Base-by-base conservation (phyloP, 2,329 filamentous ascomycete genomes). In the Sarocladium brachiariae region DNA sequence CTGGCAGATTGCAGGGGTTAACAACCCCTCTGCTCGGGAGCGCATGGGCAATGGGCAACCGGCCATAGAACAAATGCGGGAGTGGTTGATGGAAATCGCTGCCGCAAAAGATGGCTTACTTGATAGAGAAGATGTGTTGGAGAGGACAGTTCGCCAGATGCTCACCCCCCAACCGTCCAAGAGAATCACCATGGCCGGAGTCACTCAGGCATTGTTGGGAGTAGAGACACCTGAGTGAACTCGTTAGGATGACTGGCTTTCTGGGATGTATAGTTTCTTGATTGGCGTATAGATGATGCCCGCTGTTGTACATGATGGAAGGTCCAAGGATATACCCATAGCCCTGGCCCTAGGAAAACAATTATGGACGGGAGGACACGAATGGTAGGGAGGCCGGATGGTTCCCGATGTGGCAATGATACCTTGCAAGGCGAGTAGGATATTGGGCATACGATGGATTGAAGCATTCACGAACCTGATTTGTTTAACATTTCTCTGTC, bases 1-100 rank as follows among this genome's bases (percentile, higher is more conserved):
- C 63, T 82, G 78, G 78, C 67, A 72, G 58, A 81, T 82, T 54
- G 75, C 76, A 1, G 76, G 78, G 34, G 65, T 81, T 35, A 77
- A 81, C 61, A 71, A 66, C 51, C 65, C 59, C 52, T 59, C 50
- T 52, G 30, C 56, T 4, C 57, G 61, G 2, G 45, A 64, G 51
- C 64, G 64, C 54, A 65, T 66, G 50, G 65, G 65, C 51, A 69
- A 68, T 48, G 66, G 67, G 13, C 63, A 65, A 49, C 61, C 63
- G 4, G 77, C 78, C 3, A 69, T 71, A 2, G 55, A 64, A 11
- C 74, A 79, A 60, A 81, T 82, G 78, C 72, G 74, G 51, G 67
- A 70, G 51, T 82, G 78, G 78, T 67, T 82, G 39, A 65, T 61
- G 34, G 77, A 81, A 62, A 68, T 82, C 37, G 70, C 67, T 38